phyloP scores from a whole-genome alignment of 345 rosid species.

The Physaria fendleri region DNA sequence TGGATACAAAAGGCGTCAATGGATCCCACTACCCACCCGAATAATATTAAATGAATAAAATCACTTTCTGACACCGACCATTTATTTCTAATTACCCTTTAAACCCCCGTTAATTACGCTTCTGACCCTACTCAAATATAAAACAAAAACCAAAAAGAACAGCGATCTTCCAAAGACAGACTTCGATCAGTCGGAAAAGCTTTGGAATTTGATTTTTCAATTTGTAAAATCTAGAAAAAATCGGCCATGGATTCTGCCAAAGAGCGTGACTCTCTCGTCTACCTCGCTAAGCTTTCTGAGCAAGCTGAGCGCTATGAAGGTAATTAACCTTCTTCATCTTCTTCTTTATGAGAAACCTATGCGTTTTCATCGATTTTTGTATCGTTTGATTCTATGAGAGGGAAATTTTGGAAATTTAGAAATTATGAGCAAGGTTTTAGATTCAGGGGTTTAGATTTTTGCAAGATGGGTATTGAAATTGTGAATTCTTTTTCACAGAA shows the following conservation, averaged over 20 bases:
- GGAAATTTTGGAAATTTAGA: too few species aligned
- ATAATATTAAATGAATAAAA: constrained; percentile 9
- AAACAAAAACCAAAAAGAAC: not conserved
- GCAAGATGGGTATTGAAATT: not conserved
- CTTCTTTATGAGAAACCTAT: too few species aligned
- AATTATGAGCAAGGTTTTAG: too few species aligned
- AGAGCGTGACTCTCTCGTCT: constrained; percentile 44
- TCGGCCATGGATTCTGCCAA: constrained; percentile 35
- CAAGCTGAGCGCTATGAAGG: constrained; percentile 65
- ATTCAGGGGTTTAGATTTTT: too few species aligned
- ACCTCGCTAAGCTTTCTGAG: constrained; percentile 62
- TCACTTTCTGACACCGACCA: too few species aligned
- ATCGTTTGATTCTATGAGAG: too few species aligned
- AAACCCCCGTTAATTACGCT: constrained; percentile 14
- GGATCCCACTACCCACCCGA: constrained; percentile 18
- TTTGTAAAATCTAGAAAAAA: not conserved
- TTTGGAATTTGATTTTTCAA: not conserved
- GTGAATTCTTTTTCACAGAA: constrained; percentile 24
- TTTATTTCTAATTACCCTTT: constrained; percentile 14
- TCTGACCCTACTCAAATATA: constrained; percentile 22
- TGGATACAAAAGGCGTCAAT: not conserved
- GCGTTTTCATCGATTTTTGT: too few species aligned
- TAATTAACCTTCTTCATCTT: constrained; percentile 15
- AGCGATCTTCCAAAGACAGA: not conserved
- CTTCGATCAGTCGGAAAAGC: constrained; percentile 15